phyloP scores from a whole-genome alignment of 192 early-diverging fungal genomes.

The Pilobolus umbonatus region DNA sequence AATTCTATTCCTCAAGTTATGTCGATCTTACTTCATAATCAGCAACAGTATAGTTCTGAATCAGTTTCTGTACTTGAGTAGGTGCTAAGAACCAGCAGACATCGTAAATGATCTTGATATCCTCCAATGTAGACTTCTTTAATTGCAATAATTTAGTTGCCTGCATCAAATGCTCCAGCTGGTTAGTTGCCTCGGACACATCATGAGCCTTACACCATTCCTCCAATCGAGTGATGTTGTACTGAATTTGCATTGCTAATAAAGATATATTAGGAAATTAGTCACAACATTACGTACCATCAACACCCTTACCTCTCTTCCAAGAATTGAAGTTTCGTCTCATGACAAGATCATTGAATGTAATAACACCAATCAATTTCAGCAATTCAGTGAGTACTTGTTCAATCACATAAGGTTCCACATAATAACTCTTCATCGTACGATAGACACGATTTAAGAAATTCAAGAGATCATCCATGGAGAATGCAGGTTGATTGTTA shows the following conservation, averaged over 20 bases:
- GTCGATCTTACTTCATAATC: constrained; percentile 78
- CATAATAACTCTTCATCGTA: constrained; percentile 95
- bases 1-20: background rate
- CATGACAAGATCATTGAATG: constrained; percentile 98
- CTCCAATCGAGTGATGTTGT: constrained; percentile 94
- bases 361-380: constrained; percentile 87
- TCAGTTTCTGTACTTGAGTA: constrained; percentile 96
- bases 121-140: constrained; percentile 75
- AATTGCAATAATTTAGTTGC: constrained; percentile 96
- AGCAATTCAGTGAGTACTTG: constrained; percentile 96
- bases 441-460: constrained; percentile 93
- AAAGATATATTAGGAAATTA: background rate
- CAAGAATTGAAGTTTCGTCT: constrained; percentile 98
- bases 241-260: constrained; percentile 94
- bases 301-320: constrained; percentile 72
- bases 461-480: constrained; percentile 92
- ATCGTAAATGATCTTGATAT: constrained; percentile 98
- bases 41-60: constrained; percentile 90
- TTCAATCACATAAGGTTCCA: constrained; percentile 85
- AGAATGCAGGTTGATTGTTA: constrained; percentile 68
- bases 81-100: constrained; percentile 96
- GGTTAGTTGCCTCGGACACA: constrained; percentile 82
- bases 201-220: constrained; percentile 99
- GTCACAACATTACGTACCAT: background rate
- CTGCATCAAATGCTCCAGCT: constrained; percentile 91